These are phyloP conservation scores for Trebouxia sp. DNA, from an alignment of 139 green algal species.

Conservation along the genomic window DNA sequence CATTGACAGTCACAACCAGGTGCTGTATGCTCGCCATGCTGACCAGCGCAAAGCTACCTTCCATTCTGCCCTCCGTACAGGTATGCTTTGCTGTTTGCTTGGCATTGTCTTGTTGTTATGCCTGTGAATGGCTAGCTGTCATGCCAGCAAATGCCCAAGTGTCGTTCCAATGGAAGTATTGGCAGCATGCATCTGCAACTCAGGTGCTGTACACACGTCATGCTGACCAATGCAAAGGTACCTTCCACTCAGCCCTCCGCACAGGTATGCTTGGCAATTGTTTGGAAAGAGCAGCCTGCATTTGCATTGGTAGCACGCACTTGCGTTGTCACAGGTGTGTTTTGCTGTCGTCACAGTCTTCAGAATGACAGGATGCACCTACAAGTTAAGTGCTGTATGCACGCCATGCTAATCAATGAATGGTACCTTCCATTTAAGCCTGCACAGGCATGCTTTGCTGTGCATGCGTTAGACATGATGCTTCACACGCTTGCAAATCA, in stretches of 20 bases:
- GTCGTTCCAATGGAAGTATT: neutral
- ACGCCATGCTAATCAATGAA: too few relatives aligned
- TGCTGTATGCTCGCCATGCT: conserved; percentile 70
- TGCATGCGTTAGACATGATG: too few relatives aligned
- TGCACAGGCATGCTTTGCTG: too few relatives aligned
- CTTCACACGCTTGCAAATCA: too few relatives aligned
- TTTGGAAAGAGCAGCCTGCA: too few relatives aligned
- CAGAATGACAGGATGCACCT: too few relatives aligned
- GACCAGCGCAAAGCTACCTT: conserved; percentile 80
- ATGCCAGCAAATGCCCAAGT: neutral
- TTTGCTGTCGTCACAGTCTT: too few relatives aligned
- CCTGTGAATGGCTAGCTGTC: neutral
- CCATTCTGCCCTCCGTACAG: conserved; percentile 46
- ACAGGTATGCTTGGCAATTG: neutral
- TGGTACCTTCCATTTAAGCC: too few relatives aligned
- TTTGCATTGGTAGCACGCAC: too few relatives aligned
- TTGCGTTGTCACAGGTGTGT: too few relatives aligned
- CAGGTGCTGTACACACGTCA: neutral
- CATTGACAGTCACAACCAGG: conserved; percentile 86
- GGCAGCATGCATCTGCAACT: neutral
- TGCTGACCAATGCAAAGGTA: neutral
- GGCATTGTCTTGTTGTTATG: neutral
- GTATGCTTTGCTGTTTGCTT: conserved; percentile 22
- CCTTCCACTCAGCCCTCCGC: neutral
- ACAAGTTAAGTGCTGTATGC: too few relatives aligned